These are phyloP conservation scores for Neurospora cerealis DNA, from an alignment of 495 filamentous ascomycete genomes.

Conservation along the genomic window DNA sequence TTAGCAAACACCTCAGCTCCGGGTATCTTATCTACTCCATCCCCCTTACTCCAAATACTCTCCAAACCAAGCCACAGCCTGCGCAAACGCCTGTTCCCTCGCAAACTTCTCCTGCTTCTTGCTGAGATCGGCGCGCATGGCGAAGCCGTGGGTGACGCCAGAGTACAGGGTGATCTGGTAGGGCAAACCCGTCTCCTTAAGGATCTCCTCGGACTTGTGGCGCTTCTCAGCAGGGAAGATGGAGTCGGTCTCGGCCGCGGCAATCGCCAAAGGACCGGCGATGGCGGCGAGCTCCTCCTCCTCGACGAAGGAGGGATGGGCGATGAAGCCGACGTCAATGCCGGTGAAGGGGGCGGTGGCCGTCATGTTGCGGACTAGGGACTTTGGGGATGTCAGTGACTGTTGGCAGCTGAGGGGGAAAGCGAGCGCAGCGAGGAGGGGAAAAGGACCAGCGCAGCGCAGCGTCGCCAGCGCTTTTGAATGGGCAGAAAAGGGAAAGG, in stretches of 20 bases:
- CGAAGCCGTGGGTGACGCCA: conserved; percentile 69
- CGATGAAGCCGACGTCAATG: conserved; percentile 54
- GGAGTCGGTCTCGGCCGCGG: conserved; percentile 66
- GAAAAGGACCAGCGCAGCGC: too few species aligned
- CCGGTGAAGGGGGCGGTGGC: conserved; percentile 12
- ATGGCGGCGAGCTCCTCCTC: conserved; percentile 67
- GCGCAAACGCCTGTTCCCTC: conserved; percentile 77
- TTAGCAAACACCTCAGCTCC: not conserved
- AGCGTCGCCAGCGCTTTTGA: not conserved
- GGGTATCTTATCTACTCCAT: not conserved
- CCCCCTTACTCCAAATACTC: conserved; percentile 19
- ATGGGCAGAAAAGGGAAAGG: not conserved
- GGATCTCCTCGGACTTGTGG: conserved; percentile 42
- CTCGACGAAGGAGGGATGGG: conserved; percentile 69
- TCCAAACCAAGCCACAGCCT: conserved; percentile 75
- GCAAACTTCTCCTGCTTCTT: conserved; percentile 58
- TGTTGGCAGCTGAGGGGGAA: not conserved
- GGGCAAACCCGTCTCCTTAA: conserved; percentile 49
- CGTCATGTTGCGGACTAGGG: conserved; percentile 33
- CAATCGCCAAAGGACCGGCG: conserved; percentile 61
- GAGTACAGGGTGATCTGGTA: conserved; percentile 80
- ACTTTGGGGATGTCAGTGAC: conserved; percentile 18
- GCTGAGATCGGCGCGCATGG: conserved; percentile 56
- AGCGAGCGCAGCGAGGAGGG: too few species aligned
- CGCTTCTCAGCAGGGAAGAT: conserved; percentile 74